phyloP scores from a whole-genome alignment of 2,329 filamentous ascomycete genomes.

The Trichophyton equinum region DNA sequence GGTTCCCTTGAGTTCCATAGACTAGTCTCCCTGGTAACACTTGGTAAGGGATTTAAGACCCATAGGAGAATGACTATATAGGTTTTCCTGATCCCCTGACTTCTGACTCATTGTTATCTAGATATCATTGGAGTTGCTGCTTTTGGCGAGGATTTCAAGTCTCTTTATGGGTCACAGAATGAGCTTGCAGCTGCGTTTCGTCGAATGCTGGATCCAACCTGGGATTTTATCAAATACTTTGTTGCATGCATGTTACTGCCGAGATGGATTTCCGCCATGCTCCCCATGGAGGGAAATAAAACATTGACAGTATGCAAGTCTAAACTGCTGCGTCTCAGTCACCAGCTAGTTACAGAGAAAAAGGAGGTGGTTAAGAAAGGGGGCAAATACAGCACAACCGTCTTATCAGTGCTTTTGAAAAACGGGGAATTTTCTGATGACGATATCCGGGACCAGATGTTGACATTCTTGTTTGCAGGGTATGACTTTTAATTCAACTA shows the following conservation, averaged over 20 bases:
- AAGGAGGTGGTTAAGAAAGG: slow-evolving; percentile 14
- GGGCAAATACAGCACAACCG: slow-evolving; percentile 9
- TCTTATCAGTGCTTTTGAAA: slow-evolving; percentile 28
- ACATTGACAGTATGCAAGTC: slow-evolving; percentile 22
- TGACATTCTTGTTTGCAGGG: slow-evolving; percentile 32
- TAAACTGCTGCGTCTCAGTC: slow-evolving; percentile 23
- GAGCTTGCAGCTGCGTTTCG: slow-evolving; percentile 42
- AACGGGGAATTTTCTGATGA: slow-evolving; percentile 28
- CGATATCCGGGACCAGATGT: slow-evolving; percentile 31
- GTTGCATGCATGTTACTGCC: slow-evolving; percentile 38
- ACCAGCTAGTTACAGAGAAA: slow-evolving; percentile 26
- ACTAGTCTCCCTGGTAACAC: slow-evolving; percentile 21
- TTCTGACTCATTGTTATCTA: slow-evolving; percentile 32
- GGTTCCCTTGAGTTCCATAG: slow-evolving; percentile 26
- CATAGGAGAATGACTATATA: not conserved
- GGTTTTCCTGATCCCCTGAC: slow-evolving; percentile 10
- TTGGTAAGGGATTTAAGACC: slow-evolving; percentile 1
- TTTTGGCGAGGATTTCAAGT: slow-evolving; percentile 45
- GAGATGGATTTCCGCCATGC: slow-evolving; percentile 36
- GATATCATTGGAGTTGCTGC: slow-evolving; percentile 48
- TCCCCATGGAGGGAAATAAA: slow-evolving; percentile 31
- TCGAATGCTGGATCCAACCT: slow-evolving; percentile 37
- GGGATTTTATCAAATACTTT: slow-evolving; percentile 33
- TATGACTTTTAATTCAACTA: slow-evolving; percentile 14
- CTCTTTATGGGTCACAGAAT: slow-evolving; percentile 39